Base-by-base conservation (phyloP, 108 stramenopile genomes). In the Schizochytrium sp. region DNA sequence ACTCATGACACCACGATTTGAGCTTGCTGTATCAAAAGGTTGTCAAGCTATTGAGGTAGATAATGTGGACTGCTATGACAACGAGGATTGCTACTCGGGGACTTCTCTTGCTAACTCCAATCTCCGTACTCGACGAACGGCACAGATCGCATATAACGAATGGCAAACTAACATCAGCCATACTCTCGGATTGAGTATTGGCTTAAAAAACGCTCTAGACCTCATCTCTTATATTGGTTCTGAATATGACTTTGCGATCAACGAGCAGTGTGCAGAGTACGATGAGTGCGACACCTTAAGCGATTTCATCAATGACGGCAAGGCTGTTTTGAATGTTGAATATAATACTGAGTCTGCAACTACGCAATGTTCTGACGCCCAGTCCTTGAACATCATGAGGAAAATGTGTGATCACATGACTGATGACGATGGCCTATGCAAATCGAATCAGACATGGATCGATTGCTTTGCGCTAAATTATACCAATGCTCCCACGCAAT, bases 21-120 rank as follows among this genome's bases (percentile, higher is more conserved):
- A 88, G 49, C 69, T 88, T 4, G 91, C 91, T 8, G 72, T 50
- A 17, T 56, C 64, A 19, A 92, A 90, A 72, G 90, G 90, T 5
- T 92, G 91, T 59, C 88, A 92, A 46, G 90, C 87, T 3, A 88
- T 92, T 38, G 91, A 90, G 13, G 47, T 88, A 4, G 91, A 92
- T 45, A 90, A 92, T 88, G 64, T 92, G 0, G 90, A 90, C 76
- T 89, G 88, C 40, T 92, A 92, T 88, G 76, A 56, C 76, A 83
- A 83, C n/a, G 47, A 38, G 5, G 76, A 83, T 10, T 83, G 76
- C 76, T 55, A n/a, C 47, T 55, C 19, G 47, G 0, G 28, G 10
- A 49, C 53, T 1, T 83, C 76, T 0, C 50, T 49, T n/a, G n/a
- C 59, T 53, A 83, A 49, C 4, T n/a, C 28, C 0, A 56, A 83